Evolutionary conservation across 192 early-diverging fungal species (phyloP), one percentile per base, ranked within the genome.

Genomic region (Phycomyces nitens): DNA sequence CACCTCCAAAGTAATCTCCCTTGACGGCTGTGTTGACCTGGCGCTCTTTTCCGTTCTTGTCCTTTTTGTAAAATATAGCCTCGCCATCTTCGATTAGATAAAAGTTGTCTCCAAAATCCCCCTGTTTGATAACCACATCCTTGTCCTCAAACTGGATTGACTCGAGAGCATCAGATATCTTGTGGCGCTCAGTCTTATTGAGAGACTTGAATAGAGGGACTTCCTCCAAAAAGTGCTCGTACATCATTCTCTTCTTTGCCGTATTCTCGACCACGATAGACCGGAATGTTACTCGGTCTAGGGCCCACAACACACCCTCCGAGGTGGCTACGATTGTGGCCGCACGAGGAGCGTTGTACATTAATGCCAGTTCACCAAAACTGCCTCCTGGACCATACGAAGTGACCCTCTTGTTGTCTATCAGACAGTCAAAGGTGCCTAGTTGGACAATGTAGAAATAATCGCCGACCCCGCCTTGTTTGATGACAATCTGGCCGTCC

Each of bases 261-360:
- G 97, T 99, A 69, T 93, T 93, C 71, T 99, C 95, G 94, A 99
- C 96, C 71, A 99, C 76, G 66, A 99, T 93, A 39, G 89, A 77
- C 56, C 95, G 89, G 84, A 99, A 99, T 0, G 97, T 95, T 24
- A 99, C 90, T 60, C 97, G 92, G 77, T 99, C 97, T 57, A 99
- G 74, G 9, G 97, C 97, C 94, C 95, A 99, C 57, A 99, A 81
- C 24, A 92, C 88, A 34, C 87, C 78, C 39, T 94, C 89, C 8
- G 85, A 84, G 1, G 93, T 95, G 1, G 93, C 88, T 4, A 80
- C 77, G 22, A 99, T 90, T 2, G 95, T 96, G 43, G 97, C 97
- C 1, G 97, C 97, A 51, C 97, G 89, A 9, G 97, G 97, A 8
- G 94, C 95, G 67, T 97, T 97, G 78, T 99, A 99, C 97, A 99